Base-by-base conservation (phyloP, 225 moss, liverwort and hornwort species). In the Pseudisothecium myosuroides region DNA sequence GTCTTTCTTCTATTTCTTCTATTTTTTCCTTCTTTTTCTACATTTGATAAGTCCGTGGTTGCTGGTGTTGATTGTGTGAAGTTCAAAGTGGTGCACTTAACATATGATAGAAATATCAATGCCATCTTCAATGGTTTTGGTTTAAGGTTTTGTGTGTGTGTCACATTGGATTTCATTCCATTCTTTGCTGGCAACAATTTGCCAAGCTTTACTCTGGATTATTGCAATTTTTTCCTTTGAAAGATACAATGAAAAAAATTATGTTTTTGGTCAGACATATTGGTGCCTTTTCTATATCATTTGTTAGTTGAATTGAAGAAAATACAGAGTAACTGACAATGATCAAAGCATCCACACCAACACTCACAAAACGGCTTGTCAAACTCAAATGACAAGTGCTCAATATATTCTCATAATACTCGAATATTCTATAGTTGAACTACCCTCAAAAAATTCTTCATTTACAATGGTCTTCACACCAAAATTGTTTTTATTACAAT, bases 301-400 rank as follows among this genome's bases (percentile, higher is more conserved):
- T 29, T 18, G 11, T 5, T 31, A 14, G 41, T 15, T 16, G 32
- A 68, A 52, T 20, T 14, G 28, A 34, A 34, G 22, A 13, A 37
- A 55, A 21, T 11, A n/a, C n/a, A n/a, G n/a, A n/a, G n/a, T n/a
- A 29, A 41, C 2, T 59, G 1, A 64, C 52, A 54, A n/a, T 21
- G 24, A 63, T 50, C 0, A 28, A 0, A 76, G 8, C 20, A 50
- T 32, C 20, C 1, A 2, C 32, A 76, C 0, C 0, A 0, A 0
- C 28, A 6, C 12, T 31, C 0, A 1, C 11, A 11, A 32, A 20
- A 8, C 34, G 12, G 0, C 2, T 3, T 34, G 13, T 2, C 34
- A 50, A 76, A 76, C 11, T 76, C 13, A 2, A 21, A 34, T 50
- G 13, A 34, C 5, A 34, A 50, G 8, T 34, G 20, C 2, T 76